Evolutionary conservation across 1,139 yeast genomes (phyloP), one percentile per base, ranked within the genome.

Genomic region (Blastobotrys raffinosifermentans): DNA sequence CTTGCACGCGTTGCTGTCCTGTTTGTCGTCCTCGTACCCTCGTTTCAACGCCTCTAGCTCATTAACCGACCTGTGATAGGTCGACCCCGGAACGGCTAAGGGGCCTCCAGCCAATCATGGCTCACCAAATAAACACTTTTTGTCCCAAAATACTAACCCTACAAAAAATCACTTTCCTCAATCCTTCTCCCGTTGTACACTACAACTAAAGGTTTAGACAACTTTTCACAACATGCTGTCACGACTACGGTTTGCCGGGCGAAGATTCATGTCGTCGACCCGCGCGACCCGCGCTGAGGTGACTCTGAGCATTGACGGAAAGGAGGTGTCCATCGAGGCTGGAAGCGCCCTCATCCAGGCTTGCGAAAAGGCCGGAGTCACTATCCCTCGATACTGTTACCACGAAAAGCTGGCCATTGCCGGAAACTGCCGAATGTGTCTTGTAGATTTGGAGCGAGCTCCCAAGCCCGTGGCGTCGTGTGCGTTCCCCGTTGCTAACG

Each of bases 381-480:
- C 80, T 38, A 80, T 85, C 37, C 95, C 95, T 32, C 75, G 95
- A 53, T 85, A 85, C 69, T 85, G 95, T 66, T 85, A 82, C 69
- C 95, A 85, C 63, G 95, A 85, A 55, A 84, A 85, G 64, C 73
- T 85, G 51, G 91, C 94, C 29, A 75, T 85, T 58, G 95, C 95
- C n/a, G 95, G 95, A 60, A 85, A 84, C 66, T 85, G 95, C 64
- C 80, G 95, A 66, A 85, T 85, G 95, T 85, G 95, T 63, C 73
- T 85, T 35, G 95, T 85, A 37, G 95, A 85, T 55, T 84, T 85
- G 40, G 95, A 85, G 63, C 77, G 84, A 60, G 86, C 91, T 58
- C 94, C 94, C 39, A 85, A 85, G 63, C 79, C 87, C 57, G 84
- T 84, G 49, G 94, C 95, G 4, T 82, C 93, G 10, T 85, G 95